phyloP scores from a whole-genome alignment of 2,329 filamentous ascomycete species.

The Juglanconis sp. region DNA sequence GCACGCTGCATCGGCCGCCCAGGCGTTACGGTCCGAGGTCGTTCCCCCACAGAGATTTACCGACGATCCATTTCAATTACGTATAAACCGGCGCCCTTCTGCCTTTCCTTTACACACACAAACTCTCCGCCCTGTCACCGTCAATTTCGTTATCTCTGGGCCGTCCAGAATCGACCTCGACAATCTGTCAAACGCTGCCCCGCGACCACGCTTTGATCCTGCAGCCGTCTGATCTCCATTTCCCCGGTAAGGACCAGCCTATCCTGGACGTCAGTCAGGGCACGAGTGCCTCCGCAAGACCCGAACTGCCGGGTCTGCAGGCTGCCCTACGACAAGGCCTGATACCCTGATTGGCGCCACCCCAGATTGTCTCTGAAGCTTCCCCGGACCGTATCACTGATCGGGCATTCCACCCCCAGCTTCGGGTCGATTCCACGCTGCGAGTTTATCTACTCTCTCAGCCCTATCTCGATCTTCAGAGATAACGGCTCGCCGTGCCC shows the following conservation, averaged over 20 bases:
- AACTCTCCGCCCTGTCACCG: conserved; percentile 34
- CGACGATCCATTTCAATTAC: conserved; percentile 34
- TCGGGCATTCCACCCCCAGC: conserved; percentile 25
- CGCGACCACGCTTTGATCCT: conserved; percentile 28
- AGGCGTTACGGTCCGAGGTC: conserved; percentile 15
- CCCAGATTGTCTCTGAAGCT: conserved; percentile 25
- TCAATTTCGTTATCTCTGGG: conserved; percentile 28
- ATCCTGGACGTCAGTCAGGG: conserved; percentile 18
- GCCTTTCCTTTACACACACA: conserved; percentile 39
- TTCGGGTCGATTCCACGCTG: conserved; percentile 5
- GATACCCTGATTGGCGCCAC: conserved; percentile 41
- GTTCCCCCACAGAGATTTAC: conserved; percentile 24
- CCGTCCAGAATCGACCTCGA: conserved; percentile 18
- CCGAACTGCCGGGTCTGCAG: conserved; percentile 37
- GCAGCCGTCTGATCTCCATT: conserved; percentile 17
- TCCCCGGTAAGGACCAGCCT: conserved; percentile 20
- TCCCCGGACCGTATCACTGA: conserved; percentile 22
- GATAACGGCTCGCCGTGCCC: conserved; percentile 14
- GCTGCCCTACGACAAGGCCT: conserved; percentile 31
- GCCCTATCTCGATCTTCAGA: conserved; percentile 16
- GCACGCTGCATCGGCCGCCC: conserved; percentile 13
- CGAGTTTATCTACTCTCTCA: conserved; percentile 13
- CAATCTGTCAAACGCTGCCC: conserved; percentile 22
- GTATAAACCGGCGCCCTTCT: conserved; percentile 44
- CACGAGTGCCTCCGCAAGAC: conserved; percentile 19